Base-by-base conservation (phyloP, 1,139 yeast species). In the Nakaseomyces bracarensis region DNA sequence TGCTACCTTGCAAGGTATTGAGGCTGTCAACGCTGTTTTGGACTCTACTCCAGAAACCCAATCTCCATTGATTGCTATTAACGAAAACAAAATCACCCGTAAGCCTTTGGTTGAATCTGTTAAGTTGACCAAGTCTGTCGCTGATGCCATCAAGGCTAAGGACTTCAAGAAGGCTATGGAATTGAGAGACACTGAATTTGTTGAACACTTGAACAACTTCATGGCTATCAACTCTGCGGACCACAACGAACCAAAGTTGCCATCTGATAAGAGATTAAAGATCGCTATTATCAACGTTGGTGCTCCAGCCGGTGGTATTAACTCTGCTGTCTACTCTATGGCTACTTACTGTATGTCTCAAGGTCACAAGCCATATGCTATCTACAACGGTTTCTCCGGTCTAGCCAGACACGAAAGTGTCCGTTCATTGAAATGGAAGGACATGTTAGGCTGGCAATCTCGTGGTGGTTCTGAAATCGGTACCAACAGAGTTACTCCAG, bases 261-360 rank as follows among this genome's bases (percentile, higher is more conserved):
- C 81, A 3, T 61, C 65, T 44, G 68, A 67, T 36, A 65, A 75
- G 59, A 65, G 77, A 49, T 48, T 65, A 42, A 68, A 75, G 49
- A 75, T 89, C 53, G 98, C 94, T 46, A 76, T 91, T 44, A 72
- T 91, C 50, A 87, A 87, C 57, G 82, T 89, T 45, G 98, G 98
- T 51, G 98, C 98, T 1, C 95, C 98, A 30, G 93, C 96, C 13
- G 94, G 96, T 49, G 96, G 95, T 45, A 79, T 91, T 72, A 91
- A 91, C 67, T 82, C 95, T 45, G 94, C 96, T 14, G 82, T 91
- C 1, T 77, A 94, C 50, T 91, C 96, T 4, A 86, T 89, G 57
- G 93, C 95, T 3, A 75, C 89, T 18, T 87, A 87, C 68, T 85
- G 95, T 68, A 72, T 87, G 68, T 81, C 95, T 13, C 75, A 79